Percentiles rank a stretch among this genome's conserved stretches.
phyloP scores from a whole-genome alignment of 768 basidiomycete genomes.

The Termitomyces sp. region DNA sequence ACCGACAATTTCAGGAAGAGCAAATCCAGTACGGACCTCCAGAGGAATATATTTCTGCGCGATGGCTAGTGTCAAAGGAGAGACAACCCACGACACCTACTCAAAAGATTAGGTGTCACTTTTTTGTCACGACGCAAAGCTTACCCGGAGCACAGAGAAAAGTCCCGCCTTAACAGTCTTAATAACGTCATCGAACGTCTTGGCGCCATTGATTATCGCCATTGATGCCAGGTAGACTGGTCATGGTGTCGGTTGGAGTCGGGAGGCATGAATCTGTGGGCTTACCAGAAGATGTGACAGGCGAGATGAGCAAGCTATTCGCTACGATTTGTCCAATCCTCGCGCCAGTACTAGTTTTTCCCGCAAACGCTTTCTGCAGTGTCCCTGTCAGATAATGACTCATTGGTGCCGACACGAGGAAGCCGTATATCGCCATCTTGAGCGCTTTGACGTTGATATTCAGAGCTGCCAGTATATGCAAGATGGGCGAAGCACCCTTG shows the following conservation, averaged over 20 bases:
- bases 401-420: slow-evolving; percentile 79
- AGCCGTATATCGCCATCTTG: slow-evolving; percentile 84
- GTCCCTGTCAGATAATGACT: slow-evolving; percentile 69
- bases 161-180: slow-evolving; percentile 72
- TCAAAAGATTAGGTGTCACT: not conserved
- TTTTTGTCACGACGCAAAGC: slow-evolving; percentile 13
- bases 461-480: slow-evolving; percentile 47
- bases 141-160: slow-evolving; percentile 67
- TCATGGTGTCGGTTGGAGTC: not conserved
- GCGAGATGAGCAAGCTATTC: slow-evolving; percentile 73
- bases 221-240: slow-evolving; percentile 73
- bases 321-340: slow-evolving; percentile 73
- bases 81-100: slow-evolving; percentile 80
- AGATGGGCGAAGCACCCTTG: slow-evolving; percentile 50
- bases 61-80: slow-evolving; percentile 67
- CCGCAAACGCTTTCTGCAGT: slow-evolving; percentile 74
- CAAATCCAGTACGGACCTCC: slow-evolving; percentile 43
- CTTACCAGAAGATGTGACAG: slow-evolving; percentile 68
- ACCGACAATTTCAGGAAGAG: not conserved
- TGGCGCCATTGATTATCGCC: slow-evolving; percentile 82
- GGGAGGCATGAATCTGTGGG: not conserved
- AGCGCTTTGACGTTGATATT: slow-evolving; percentile 69
- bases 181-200: slow-evolving; percentile 56
- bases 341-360: slow-evolving; percentile 59
- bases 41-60: slow-evolving; percentile 80